A percentile compares a stretch with the other conserved stretches of the same genome.
phyloP scores from a whole-genome alignment of 805 yeast species.

The Kodamaea fukazawae region DNA sequence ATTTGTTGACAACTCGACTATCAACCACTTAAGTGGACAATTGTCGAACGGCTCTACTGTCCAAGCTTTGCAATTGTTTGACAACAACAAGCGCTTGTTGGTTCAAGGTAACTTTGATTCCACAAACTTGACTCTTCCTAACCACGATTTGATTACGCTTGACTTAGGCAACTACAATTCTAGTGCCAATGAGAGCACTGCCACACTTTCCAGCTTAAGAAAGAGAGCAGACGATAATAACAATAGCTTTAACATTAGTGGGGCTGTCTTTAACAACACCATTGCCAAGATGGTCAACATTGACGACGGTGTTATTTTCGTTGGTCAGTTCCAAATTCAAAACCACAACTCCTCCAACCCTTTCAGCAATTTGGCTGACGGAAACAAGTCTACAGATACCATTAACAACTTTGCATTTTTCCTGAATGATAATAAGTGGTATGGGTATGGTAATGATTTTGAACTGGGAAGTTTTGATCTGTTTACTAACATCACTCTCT shows the following conservation, averaged over 20 bases:
- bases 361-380: slow-evolving; percentile 26
- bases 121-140: slow-evolving; percentile 25
- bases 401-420: slow-evolving; percentile 37
- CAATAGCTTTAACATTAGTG: slow-evolving; percentile 16
- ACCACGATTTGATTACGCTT: slow-evolving; percentile 28
- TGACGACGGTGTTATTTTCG: slow-evolving; percentile 21
- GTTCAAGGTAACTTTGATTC: slow-evolving; percentile 42
- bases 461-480: slow-evolving; percentile 22
- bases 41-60: slow-evolving; percentile 34
- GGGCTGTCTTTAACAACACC: slow-evolving; percentile 31
- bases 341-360: slow-evolving; percentile 23
- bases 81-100: slow-evolving; percentile 2
- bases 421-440: slow-evolving; percentile 37
- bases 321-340: slow-evolving; percentile 34
- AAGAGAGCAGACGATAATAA: slow-evolving; percentile 16
- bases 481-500: slow-evolving; percentile 35
- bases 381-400: slow-evolving; percentile 20
- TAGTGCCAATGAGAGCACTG: slow-evolving; percentile 29
- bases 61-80: slow-evolving; percentile 36
- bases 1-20: slow-evolving; percentile 40
- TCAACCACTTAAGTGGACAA: slow-evolving; percentile 34
- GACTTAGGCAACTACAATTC: slow-evolving; percentile 28
- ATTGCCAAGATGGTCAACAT: slow-evolving; percentile 21
- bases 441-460: slow-evolving; percentile 37
- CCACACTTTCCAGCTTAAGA: slow-evolving; percentile 4